Evolutionary conservation across 2,329 filamentous ascomycete genomes (phyloP).

Genomic region (Pseudogymnoascus sp.): DNA sequence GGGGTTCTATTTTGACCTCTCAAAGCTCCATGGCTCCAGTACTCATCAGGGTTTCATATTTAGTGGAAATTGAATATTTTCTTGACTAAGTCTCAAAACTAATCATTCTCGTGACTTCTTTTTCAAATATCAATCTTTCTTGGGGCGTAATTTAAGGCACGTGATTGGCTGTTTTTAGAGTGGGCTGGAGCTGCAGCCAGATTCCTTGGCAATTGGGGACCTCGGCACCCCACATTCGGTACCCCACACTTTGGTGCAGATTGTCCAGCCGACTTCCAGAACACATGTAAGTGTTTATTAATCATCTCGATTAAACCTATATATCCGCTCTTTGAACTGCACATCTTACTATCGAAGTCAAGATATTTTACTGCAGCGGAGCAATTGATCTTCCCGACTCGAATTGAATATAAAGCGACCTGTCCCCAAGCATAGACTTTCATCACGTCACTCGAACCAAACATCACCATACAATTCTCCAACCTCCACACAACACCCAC

Average conservation of each 20-base stretch:
- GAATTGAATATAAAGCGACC: background rate
- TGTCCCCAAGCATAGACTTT: background rate
- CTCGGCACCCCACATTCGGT: background rate
- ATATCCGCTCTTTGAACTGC: background rate
- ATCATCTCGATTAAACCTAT: background rate
- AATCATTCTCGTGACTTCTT: background rate
- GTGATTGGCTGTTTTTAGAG: background rate
- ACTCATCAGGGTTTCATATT: background rate
- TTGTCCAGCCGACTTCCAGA: background rate
- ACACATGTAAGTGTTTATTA: background rate
- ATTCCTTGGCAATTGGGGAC: background rate
- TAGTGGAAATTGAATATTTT: conserved; percentile 1
- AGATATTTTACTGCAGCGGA: background rate
- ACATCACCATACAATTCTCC: background rate
- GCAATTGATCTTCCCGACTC: background rate
- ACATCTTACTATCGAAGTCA: background rate
- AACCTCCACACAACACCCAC: background rate
- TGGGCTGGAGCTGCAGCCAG: background rate
- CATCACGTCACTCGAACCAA: background rate
- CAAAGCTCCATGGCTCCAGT: background rate
- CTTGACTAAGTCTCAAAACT: background rate
- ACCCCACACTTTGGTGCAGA: background rate
- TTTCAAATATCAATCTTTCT: background rate
- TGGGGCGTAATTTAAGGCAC: background rate
- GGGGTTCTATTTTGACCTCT: background rate